phyloP scores from a whole-genome alignment of 441 rosid genomes.

The Erysimum pusillum region DNA sequence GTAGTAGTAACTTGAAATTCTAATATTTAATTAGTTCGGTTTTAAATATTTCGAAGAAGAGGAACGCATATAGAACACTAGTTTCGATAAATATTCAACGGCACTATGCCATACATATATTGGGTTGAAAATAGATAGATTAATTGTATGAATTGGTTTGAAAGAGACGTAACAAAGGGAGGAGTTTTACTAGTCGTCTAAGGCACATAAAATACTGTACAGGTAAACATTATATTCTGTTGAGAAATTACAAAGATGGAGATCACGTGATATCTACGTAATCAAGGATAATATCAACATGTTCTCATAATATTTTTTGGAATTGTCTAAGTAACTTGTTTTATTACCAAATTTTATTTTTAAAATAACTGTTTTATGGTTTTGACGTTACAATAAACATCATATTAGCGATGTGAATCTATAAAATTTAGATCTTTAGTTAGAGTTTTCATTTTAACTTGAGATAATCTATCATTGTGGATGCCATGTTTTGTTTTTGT shows the following conservation, averaged over 20 bases:
- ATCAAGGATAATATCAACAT: constrained; percentile 13
- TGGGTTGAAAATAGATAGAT: constrained; percentile 30
- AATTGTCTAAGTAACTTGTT: no score
- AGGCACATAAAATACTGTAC: constrained; percentile 1
- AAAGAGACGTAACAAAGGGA: constrained; percentile 37
- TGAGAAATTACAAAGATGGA: constrained; percentile 21
- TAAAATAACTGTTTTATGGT: not conserved
- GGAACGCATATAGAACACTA: not conserved
- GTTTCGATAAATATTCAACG: constrained; percentile 18
- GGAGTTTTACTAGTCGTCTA: constrained; percentile 25
- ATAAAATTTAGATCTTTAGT: constrained; percentile 1
- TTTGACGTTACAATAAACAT: constrained; percentile 3
- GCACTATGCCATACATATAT: constrained; percentile 26
- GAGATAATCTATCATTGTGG: constrained; percentile 1
- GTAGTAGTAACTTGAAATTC: not conserved
- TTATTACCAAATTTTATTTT: no score
- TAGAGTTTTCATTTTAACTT: not conserved
- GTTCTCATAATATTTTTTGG: not conserved
- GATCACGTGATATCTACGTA: constrained; percentile 32
- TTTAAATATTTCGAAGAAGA: not conserved
- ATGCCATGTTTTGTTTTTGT: not conserved
- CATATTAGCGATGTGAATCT: not conserved
- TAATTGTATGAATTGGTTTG: constrained; percentile 30
- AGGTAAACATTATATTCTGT: constrained; percentile 35
- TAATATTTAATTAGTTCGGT: not conserved